phyloP scores from a whole-genome alignment of 2,329 filamentous ascomycete genomes.

The Alternaria sp. region DNA sequence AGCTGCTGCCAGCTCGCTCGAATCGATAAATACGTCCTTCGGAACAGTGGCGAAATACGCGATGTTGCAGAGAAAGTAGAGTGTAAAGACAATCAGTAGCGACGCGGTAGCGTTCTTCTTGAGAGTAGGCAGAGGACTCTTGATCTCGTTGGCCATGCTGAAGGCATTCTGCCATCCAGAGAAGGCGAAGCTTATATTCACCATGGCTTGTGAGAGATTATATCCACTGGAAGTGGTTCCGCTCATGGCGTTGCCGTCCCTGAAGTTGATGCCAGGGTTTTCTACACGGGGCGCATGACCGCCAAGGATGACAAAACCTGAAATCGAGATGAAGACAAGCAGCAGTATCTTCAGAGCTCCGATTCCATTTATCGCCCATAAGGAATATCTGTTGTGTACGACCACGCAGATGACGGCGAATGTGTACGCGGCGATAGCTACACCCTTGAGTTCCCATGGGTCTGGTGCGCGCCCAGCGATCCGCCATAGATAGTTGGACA shows the following conservation, averaged over 20 bases:
- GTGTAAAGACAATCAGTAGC: conserved; percentile 59
- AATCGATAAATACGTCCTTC: conserved; percentile 57
- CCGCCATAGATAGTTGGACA: conserved; percentile 43
- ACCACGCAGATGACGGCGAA: conserved; percentile 34
- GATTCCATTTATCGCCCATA: conserved; percentile 43
- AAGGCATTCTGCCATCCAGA: conserved; percentile 45
- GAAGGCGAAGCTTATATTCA: conserved; percentile 47
- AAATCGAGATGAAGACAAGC: conserved; percentile 61
- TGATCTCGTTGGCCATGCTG: conserved; percentile 47
- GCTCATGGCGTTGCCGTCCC: conserved; percentile 28
- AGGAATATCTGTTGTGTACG: conserved; percentile 38
- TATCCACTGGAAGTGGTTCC: conserved; percentile 41
- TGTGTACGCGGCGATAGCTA: conserved; percentile 38
- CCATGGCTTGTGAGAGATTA: conserved; percentile 38
- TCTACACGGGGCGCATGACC: neutral
- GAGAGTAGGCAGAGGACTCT: conserved; percentile 67
- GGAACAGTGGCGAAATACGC: conserved; percentile 40
- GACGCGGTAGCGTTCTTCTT: conserved; percentile 60
- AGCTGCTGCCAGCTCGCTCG: conserved; percentile 64
- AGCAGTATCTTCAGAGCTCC: conserved; percentile 66
- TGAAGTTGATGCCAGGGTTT: neutral
- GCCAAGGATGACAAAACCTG: neutral
- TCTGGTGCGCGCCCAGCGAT: conserved; percentile 34
- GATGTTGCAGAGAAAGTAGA: conserved; percentile 39
- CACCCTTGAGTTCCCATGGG: conserved; percentile 43